phyloP scores from a whole-genome alignment of 169 alveolate genomes.

The Plasmodium reichenowi region DNA sequence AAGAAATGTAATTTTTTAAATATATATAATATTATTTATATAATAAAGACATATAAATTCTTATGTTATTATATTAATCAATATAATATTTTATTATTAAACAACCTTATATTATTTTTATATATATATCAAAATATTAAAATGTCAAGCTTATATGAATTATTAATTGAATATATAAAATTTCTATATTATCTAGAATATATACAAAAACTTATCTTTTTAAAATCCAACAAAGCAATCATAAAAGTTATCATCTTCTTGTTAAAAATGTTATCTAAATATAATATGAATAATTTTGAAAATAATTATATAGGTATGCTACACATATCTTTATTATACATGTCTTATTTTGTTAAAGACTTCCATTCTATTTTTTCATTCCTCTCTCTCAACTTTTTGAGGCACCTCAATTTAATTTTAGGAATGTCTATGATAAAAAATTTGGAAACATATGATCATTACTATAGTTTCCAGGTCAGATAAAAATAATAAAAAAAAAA shows the following conservation, averaged over 20 bases:
- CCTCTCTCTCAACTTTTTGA: slow-evolving; percentile 12
- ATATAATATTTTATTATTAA: background rate
- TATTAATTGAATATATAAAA: slow-evolving; percentile 41
- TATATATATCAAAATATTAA: background rate
- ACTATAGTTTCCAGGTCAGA: slow-evolving; percentile 38
- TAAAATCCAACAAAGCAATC: background rate
- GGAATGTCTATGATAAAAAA: background rate
- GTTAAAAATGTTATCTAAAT: slow-evolving; percentile 26
- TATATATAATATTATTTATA: slow-evolving; percentile 27
- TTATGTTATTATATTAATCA: slow-evolving; percentile 1
- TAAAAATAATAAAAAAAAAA: no score
- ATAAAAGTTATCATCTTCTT: slow-evolving; percentile 1
- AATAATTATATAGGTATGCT: slow-evolving; percentile 62
- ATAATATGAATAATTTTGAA: slow-evolving; percentile 27
- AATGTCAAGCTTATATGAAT: slow-evolving; percentile 30
- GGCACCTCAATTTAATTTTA: background rate
- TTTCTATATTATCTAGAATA: slow-evolving; percentile 53
- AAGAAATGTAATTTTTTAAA: slow-evolving; percentile 1
- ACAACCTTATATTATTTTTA: slow-evolving; percentile 1
- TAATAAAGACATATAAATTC: slow-evolving; percentile 43
- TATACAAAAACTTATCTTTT: slow-evolving; percentile 8
- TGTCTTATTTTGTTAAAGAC: slow-evolving; percentile 29
- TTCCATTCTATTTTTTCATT: slow-evolving; percentile 14
- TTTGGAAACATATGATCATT: slow-evolving; percentile 35
- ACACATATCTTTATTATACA: slow-evolving; percentile 43